Evolutionary conservation across 768 basidiomycete species (phyloP), one percentile per base, ranked within the genome.

Genomic region (Royoungia palumana): DNA sequence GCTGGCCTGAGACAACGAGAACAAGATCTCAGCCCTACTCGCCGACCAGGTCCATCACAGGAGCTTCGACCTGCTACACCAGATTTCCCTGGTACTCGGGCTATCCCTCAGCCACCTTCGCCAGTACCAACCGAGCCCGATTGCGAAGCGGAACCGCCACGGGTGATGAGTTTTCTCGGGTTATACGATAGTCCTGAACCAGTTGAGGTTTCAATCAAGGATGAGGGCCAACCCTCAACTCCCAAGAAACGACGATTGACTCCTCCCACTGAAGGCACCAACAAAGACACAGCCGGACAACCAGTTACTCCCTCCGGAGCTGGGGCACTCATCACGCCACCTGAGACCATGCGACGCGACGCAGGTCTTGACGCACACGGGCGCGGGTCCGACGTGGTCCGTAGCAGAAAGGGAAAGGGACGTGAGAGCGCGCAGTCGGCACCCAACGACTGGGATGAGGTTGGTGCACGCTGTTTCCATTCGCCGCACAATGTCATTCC

Each of bases 371-470:
- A 41, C 25, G 46, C 20, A 16, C 39, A 36, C 5, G 16, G 22
- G 30, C 25, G 41, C 8, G 28, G 35, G 30, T 28, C 58, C 47
- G 46, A 47, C 16, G 46, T 30, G 22, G 34, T 21, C 14, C 49
- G 43, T 27, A 67, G 47, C 44, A 55, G 55, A 27, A 63, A 63
- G 44, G 62, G 55, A 19, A 70, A 68, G 41, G 67, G 54, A 39
- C 62, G 64, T 16, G 61, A 57, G 27, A 35, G 30, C 11, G 38
- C 12, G 8, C 35, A 20, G 27, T 24, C 35, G 17, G 43, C 28
- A 10, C 43, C 28, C 10, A 32, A 21, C 22, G 35, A 25, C 24
- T 35, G 49, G 17, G 42, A 52, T 13, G 48, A 43, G 49, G 61
- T 64, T n/a, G 41, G 61, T 57, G 30, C 13, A 49, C 35, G 9